Conservation (phyloP, 1,284 basidiomycete genomes). For the Irpex rosettiformis region DNA sequence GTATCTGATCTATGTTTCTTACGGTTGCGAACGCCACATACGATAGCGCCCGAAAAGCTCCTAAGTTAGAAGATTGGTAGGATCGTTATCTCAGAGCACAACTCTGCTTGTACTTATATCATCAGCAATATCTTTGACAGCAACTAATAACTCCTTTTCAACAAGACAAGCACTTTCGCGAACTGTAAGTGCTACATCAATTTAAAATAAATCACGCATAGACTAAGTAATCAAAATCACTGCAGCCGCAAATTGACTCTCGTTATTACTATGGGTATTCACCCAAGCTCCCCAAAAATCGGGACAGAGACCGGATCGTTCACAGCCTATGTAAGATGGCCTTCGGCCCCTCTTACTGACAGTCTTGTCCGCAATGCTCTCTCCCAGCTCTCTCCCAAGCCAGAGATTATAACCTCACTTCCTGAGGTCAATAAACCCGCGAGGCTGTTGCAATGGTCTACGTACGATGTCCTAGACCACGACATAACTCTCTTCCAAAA, state of each 20-base stretch:
- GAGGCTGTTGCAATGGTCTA: conserved; percentile 67
- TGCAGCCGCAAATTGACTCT: background rate
- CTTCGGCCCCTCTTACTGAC: conserved; percentile 72
- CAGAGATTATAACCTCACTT: conserved; percentile 24
- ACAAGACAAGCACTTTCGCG: no score
- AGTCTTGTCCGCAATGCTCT: conserved; percentile 68
- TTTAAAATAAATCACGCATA: background rate
- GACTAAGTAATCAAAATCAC: background rate
- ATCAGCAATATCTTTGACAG: background rate
- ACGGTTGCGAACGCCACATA: no score
- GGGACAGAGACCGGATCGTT: conserved; percentile 14
- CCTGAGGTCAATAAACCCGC: conserved; percentile 14
- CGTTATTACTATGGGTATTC: background rate
- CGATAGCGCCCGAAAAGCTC: no score
- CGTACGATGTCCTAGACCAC: conserved; percentile 83
- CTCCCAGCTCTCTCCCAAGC: conserved; percentile 30
- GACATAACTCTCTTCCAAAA: conserved; percentile 50
- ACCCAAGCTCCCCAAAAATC: background rate
- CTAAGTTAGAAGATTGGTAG: no score
- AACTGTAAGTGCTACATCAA: background rate
- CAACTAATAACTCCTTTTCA: no score
- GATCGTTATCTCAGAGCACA: conserved; percentile 1
- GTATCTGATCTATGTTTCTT: no score
- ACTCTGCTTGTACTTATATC: background rate
- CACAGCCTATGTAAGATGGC: conserved; percentile 68